Evolutionary conservation across 169 alveolate species (phyloP), one percentile per base, ranked within the genome.

Genomic region (Plasmodium ovale): DNA sequence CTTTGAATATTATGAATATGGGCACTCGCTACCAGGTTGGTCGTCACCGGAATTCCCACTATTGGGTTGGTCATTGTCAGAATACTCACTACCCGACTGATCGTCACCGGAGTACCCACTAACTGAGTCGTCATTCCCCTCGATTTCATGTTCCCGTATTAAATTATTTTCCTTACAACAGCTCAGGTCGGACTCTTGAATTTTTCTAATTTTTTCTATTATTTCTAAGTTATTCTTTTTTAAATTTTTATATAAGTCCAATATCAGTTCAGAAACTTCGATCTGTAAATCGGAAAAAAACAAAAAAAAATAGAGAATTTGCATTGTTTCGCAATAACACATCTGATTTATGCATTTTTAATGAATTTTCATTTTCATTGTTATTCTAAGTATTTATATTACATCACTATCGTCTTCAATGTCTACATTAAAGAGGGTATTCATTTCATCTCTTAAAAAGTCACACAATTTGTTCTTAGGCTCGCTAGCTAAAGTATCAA

Each of bases 401-500:
- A 74, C 88, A 74, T 74, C 88, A 62, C 88, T 74, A 51, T 74
- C 77, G 60, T 74, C 88, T 35, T 74, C 88, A 74, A 74, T 39
- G 23, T 74, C 88, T 19, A 74, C 88, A 65, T 74, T 74, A 65
- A 74, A 74, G 27, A 74, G 77, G 21, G 73, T 29, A 25, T 47
- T 60, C 72, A 74, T 35, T 74, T 74, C 88, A 27, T 74, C 88
- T 37, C 88, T 74, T 35, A 74, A 60, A 49, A 39, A 74, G 69
- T 74, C 72, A 33, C 88, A 58, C 19, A 74, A 37, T 53, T 74
- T 53, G 53, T 74, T 51, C 19, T 74, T 74, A 23, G 68, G 77
- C 33, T 19, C 27, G 23, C 47, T 74, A 35, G 44, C 88, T 74
- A 33, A 35, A 72, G 87, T 16, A 67, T 42, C 47, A 49, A 35